These are phyloP conservation scores for Yarrowia osloensis DNA, from an alignment of 805 yeast species.

Conservation along the genomic window DNA sequence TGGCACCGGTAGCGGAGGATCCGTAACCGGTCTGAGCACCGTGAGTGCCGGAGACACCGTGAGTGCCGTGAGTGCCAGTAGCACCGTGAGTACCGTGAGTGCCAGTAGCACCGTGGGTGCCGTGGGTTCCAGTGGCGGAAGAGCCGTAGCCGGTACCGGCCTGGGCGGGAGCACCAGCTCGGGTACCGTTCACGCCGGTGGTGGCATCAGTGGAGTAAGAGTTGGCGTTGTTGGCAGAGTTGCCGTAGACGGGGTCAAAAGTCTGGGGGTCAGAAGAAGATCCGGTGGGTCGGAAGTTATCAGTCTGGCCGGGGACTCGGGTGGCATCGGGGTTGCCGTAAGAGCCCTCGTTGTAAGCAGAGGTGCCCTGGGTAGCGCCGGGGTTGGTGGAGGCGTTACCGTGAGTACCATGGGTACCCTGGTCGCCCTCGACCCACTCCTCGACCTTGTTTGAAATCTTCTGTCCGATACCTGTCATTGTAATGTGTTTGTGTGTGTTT, in stretches of 20 bases:
- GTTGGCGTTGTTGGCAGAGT: slow-evolving; percentile 22
- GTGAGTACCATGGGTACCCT: slow-evolving; percentile 8
- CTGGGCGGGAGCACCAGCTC: slow-evolving; percentile 5
- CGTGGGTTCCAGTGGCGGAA: not conserved
- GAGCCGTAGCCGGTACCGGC: slow-evolving; percentile 1
- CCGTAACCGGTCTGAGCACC: not conserved
- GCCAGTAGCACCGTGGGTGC: not conserved
- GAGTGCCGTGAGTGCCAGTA: not conserved
- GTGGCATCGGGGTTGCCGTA: slow-evolving; percentile 13
- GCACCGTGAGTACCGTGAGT: slow-evolving; percentile 3
- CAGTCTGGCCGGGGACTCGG: slow-evolving; percentile 23
- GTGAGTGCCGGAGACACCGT: not conserved
- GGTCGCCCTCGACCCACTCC: slow-evolving; percentile 15
- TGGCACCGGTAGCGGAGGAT: not conserved
- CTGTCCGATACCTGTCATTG: not conserved
- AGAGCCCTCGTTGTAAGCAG: slow-evolving; percentile 6
- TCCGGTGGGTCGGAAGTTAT: slow-evolving; percentile 14
- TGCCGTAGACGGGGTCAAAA: slow-evolving; percentile 14
- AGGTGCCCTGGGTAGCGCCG: slow-evolving; percentile 8
- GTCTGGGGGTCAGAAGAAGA: slow-evolving; percentile 3
- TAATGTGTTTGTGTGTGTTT: not conserved
- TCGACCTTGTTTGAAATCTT: slow-evolving; percentile 15
- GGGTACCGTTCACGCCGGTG: slow-evolving; percentile 24
- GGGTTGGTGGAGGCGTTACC: slow-evolving; percentile 1
- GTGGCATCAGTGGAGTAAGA: slow-evolving; percentile 17